These are phyloP conservation scores for Naganishia vishniacii DNA, from an alignment of 768 basidiomycete genomes.

Conservation along the genomic window DNA sequence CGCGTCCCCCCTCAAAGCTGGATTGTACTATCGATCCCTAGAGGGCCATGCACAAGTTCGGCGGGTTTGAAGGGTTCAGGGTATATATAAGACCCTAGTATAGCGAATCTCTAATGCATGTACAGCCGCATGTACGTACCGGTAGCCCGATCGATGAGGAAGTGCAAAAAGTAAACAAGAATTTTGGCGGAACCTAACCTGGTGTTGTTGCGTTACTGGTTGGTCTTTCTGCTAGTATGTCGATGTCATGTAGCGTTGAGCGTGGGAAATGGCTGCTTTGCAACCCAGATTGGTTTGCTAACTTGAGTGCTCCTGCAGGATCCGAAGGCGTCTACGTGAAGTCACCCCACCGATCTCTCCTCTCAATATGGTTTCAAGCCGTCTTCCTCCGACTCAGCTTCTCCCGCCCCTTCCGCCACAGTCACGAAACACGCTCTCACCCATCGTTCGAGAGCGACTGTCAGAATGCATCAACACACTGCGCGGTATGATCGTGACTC, in stretches of 20 bases:
- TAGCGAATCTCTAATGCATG: too few species aligned
- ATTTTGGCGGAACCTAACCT: constrained; percentile 5
- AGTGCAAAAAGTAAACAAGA: constrained; percentile 20
- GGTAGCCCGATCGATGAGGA: constrained; percentile 10
- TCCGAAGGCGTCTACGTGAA: too few species aligned
- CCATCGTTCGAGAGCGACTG: constrained; percentile 25
- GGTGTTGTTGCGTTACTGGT: too few species aligned
- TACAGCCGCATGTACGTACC: too few species aligned
- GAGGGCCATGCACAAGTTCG: too few species aligned
- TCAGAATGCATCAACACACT: constrained; percentile 8
- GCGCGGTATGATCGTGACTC: constrained; percentile 4
- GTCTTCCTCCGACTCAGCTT: constrained; percentile 35
- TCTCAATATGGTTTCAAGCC: neutral
- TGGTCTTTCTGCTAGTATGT: neutral
- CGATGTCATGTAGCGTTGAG: neutral
- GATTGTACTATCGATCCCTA: too few species aligned
- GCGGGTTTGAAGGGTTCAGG: too few species aligned
- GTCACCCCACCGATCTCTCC: neutral
- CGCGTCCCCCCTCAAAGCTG: too few species aligned
- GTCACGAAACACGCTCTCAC: constrained; percentile 34
- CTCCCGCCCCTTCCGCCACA: constrained; percentile 41
- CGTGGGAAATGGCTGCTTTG: too few species aligned
- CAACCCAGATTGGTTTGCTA: too few species aligned
- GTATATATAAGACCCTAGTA: too few species aligned
- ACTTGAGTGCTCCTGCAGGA: too few species aligned